These are phyloP conservation scores for Dioszegia hungarica DNA, from an alignment of 768 basidiomycete genomes.

Conservation along the genomic window DNA sequence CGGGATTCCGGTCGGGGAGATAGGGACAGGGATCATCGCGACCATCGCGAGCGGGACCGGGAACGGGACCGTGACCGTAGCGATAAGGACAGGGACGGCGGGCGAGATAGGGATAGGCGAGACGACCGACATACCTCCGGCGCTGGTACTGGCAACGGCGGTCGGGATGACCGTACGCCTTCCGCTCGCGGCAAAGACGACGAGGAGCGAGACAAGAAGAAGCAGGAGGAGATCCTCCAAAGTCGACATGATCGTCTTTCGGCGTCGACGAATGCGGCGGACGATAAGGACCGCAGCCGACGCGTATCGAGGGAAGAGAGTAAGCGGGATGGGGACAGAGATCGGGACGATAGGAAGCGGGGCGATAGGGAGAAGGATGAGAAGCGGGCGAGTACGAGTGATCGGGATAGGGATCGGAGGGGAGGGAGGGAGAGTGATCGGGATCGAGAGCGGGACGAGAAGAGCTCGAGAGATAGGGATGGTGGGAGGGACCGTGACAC, in stretches of 20 bases:
- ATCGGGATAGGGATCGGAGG: background rate
- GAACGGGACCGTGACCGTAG: no score
- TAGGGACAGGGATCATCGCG: constrained; percentile 16
- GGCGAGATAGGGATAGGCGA: constrained; percentile 53
- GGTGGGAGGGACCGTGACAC: background rate
- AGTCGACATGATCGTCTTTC: no score
- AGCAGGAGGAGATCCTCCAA: constrained; percentile 25
- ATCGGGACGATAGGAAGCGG: background rate
- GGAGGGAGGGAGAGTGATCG: background rate
- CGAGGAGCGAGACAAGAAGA: constrained; percentile 13
- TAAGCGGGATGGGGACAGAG: background rate
- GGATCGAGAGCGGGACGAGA: background rate
- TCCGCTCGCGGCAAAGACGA: background rate
- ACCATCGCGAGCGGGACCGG: no score
- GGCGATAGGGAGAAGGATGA: background rate
- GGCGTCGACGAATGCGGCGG: no score
- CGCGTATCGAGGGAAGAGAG: no score
- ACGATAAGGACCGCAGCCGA: no score
- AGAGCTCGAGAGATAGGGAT: background rate
- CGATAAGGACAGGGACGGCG: constrained; percentile 55
- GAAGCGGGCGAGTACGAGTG: background rate
- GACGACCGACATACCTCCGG: background rate
- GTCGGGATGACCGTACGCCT: background rate
- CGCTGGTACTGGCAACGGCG: no score
- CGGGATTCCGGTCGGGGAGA: background rate